Percentiles rank a stretch among this genome's conserved stretches.
These are phyloP conservation scores for Phytophthora citricola DNA, from an alignment of 352 stramenopile species.

Conservation along the genomic window DNA sequence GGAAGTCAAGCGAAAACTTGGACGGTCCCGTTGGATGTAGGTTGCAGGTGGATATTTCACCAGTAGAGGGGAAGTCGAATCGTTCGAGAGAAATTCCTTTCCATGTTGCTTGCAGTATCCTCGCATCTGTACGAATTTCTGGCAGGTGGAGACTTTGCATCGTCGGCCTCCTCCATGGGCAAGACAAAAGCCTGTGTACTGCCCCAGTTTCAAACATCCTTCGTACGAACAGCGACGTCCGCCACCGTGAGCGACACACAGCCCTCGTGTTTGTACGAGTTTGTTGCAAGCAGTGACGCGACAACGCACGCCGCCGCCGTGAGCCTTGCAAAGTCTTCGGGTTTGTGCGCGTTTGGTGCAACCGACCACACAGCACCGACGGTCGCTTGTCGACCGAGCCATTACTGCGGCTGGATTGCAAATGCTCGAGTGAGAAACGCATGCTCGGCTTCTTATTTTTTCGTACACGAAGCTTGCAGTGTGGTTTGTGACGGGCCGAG, in stretches of 20 bases:
- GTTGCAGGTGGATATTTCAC: not conserved
- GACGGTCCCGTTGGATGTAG: not conserved
- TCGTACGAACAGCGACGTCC: conserved; percentile 66
- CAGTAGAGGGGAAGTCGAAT: conserved; percentile 1
- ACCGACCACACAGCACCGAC: conserved; percentile 49
- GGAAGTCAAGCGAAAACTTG: conserved; percentile 7
- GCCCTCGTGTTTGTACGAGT: conserved; percentile 68
- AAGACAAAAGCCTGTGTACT: conserved; percentile 76
- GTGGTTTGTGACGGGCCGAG: not conserved
- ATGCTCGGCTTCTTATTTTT: not conserved
- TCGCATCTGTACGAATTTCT: conserved; percentile 80
- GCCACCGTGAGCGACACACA: conserved; percentile 76
- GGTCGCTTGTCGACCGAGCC: not conserved
- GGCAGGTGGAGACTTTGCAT: conserved; percentile 61
- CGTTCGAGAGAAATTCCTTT: conserved; percentile 27
- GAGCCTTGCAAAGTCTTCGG: conserved; percentile 72
- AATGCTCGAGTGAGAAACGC: not conserved
- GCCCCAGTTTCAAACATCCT: conserved; percentile 65
- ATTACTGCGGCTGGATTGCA: not conserved
- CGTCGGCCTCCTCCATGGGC: conserved; percentile 69
- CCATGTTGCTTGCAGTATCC: conserved; percentile 78
- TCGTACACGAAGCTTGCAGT: no score
- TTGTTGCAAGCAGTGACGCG: conserved; percentile 67
- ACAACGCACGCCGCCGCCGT: conserved; percentile 79
- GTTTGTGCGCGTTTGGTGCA: conserved; percentile 81